Evolutionary conservation across 176 grass and related monocot species (phyloP), one percentile per base, ranked within the genome.

Genomic region (Cocos nucifera): DNA sequence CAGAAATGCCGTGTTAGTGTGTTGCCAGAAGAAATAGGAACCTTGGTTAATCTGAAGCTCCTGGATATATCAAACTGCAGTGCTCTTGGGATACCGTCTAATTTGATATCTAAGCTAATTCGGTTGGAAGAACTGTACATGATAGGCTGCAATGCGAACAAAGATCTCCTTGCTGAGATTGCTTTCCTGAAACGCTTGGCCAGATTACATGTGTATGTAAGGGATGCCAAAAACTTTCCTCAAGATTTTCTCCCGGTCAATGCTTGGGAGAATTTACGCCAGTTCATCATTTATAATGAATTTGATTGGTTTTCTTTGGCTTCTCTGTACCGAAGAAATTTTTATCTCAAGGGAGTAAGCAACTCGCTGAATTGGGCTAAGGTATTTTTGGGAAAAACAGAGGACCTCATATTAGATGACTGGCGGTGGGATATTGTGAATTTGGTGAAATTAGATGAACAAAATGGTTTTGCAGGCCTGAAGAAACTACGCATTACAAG

Each of bases 21-120:
- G 4, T 54, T 78, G 26, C 75, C 75, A n/a, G 39, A 71, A 22
- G 22, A 64, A 22, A 64, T 65, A 19, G 30, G 28, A 19, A 30
- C 17, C 7, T 27, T 71, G 48, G 17, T 53, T 8, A 78, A 64
- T n/a, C 19, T 78, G 28, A 78, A 56, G 16, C 75, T 70, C 12
- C 51, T 78, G 66, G 75, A 78, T n/a, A 20, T 71, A 22, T 78
- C 75, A 55, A 4, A 53, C 2, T 63, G 30, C 1, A n/a, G 6
- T n/a, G 53, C 51, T 12, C 75, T 64, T 44, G n/a, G 16, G 18
- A 28, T 78, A 54, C 66, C 25, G 17, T 7, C 2, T 5, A 48
- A 48, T 54, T 48, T 78, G 50, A n/a, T 78, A 54, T 17, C 15
- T 20, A 78, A 71, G 28, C 50, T n/a, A n/a, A n/a, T n/a, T n/a